Percentiles rank a stretch among this genome's conserved stretches.
Evolutionary conservation across 1,139 yeast genomes (phyloP).

Genomic region (Debaryomycetaceae sp.): DNA sequence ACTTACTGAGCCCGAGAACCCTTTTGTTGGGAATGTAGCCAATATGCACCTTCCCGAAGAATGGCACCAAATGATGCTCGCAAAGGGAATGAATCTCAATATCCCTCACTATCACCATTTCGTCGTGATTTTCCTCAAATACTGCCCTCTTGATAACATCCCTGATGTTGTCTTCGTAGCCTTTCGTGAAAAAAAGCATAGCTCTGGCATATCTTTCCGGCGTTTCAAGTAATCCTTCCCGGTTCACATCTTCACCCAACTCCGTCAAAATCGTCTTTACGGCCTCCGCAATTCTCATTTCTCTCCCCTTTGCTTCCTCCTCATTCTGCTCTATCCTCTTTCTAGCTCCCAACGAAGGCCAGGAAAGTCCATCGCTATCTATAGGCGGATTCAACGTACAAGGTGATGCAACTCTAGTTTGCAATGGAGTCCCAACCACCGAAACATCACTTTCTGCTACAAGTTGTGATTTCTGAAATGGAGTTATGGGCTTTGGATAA

Average conservation of each 20-base stretch:
- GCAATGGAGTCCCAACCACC: constrained; percentile 46
- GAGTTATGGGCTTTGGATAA: constrained; percentile 22
- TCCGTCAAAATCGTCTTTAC: constrained; percentile 79
- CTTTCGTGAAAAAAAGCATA: constrained; percentile 91
- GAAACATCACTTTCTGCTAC: constrained; percentile 10
- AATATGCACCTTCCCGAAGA: constrained; percentile 93
- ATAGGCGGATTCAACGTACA: constrained; percentile 81
- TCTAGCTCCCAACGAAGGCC: constrained; percentile 93
- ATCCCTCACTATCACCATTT: constrained; percentile 96
- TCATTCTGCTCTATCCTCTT: constrained; percentile 63
- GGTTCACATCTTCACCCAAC: constrained; percentile 83
- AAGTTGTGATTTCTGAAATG: constrained; percentile 23
- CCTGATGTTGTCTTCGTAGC: constrained; percentile 87
- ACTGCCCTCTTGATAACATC: constrained; percentile 94
- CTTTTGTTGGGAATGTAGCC: constrained; percentile 94
- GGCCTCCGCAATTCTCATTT: constrained; percentile 76
- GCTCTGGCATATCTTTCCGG: constrained; percentile 97
- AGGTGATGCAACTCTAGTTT: constrained; percentile 79
- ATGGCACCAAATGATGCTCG: constrained; percentile 97
- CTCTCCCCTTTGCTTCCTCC: constrained; percentile 61
- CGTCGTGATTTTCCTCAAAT: constrained; percentile 97
- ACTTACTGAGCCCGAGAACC: constrained; percentile 90
- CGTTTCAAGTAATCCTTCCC: constrained; percentile 91
- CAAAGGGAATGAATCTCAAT: constrained; percentile 90
- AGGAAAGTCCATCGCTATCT: constrained; percentile 85